Evolutionary conservation across 2,329 filamentous ascomycete species (phyloP).

Genomic region (Pseudogymnoascus sp.): DNA sequence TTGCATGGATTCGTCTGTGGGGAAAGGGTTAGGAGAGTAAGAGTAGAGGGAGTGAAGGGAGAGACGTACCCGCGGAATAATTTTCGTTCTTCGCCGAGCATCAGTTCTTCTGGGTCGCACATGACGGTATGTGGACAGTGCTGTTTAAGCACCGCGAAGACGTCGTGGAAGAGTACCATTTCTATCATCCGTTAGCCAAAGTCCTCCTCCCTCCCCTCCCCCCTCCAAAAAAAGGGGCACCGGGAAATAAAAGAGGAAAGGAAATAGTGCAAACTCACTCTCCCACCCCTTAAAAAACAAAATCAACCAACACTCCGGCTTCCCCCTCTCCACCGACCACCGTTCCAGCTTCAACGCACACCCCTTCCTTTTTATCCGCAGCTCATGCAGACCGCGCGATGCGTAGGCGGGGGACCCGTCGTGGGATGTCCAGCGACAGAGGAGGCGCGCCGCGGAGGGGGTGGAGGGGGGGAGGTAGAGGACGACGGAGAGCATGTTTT

Average conservation of each 20-base stretch:
- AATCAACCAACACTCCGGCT: constrained; percentile 45
- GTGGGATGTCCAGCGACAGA: constrained; percentile 27
- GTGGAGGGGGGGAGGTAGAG: constrained; percentile 40
- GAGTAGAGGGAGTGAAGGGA: too few species aligned
- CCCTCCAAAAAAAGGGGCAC: background rate
- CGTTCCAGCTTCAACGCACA: constrained; percentile 43
- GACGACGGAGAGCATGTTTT: constrained; percentile 46
- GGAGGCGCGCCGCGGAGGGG: constrained; percentile 22
- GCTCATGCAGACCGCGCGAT: constrained; percentile 44
- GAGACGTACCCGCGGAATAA: constrained; percentile 48
- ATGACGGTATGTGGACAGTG: constrained; percentile 38
- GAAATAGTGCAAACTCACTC: constrained; percentile 38
- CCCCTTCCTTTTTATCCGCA: constrained; percentile 43
- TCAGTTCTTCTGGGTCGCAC: constrained; percentile 39
- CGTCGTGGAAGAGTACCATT: constrained; percentile 51
- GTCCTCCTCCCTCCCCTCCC: background rate
- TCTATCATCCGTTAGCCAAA: constrained; percentile 32
- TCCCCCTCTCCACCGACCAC: constrained; percentile 39
- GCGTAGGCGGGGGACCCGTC: constrained; percentile 34
- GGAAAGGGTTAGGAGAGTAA: too few species aligned
- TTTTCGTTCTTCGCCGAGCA: constrained; percentile 40
- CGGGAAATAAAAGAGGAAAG: background rate
- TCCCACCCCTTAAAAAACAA: constrained; percentile 54
- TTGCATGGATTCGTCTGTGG: background rate
- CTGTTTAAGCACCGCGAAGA: constrained; percentile 49